Conservation (phyloP, 768 basidiomycete species). For the Amyloporia xantha region DNA sequence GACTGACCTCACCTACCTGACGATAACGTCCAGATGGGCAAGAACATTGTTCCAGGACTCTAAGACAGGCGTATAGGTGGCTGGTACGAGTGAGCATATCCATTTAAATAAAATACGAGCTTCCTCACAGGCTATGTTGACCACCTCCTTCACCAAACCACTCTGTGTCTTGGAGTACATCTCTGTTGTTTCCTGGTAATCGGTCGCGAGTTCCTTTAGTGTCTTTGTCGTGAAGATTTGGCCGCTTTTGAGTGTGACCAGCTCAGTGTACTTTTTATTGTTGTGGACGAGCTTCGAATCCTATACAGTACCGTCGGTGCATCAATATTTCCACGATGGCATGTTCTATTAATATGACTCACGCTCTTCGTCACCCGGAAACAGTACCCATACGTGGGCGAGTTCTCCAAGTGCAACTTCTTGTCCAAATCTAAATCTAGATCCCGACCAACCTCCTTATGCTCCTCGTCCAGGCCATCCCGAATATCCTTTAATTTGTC, state of each 20-base stretch:
- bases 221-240: conserved; percentile 80
- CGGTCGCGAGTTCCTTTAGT: conserved; percentile 65
- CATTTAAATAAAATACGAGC: neutral
- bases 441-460: conserved; percentile 58
- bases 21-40: conserved; percentile 86
- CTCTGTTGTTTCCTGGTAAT: conserved; percentile 60
- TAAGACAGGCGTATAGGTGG: conserved; percentile 85
- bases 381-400: conserved; percentile 83
- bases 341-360: too few relatives aligned
- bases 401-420: conserved; percentile 94
- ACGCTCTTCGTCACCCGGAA: conserved; percentile 91
- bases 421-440: conserved; percentile 84
- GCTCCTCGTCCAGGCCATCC: conserved; percentile 80
- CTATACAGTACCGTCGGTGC: too few relatives aligned
- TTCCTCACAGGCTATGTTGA: conserved; percentile 78
- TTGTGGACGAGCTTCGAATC: conserved; percentile 67
- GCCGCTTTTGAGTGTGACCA: conserved; percentile 80
- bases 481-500: conserved; percentile 61
- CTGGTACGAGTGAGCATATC: conserved; percentile 32
- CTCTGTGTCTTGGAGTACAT: conserved; percentile 73
- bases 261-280: conserved; percentile 67
- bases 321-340: too few relatives aligned
- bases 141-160: conserved; percentile 85
- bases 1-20: conserved; percentile 50
- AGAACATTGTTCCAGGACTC: conserved; percentile 78